These are phyloP conservation scores for Triangularia verruculosa DNA, from an alignment of 2,329 filamentous ascomycete species.

Conservation along the genomic window DNA sequence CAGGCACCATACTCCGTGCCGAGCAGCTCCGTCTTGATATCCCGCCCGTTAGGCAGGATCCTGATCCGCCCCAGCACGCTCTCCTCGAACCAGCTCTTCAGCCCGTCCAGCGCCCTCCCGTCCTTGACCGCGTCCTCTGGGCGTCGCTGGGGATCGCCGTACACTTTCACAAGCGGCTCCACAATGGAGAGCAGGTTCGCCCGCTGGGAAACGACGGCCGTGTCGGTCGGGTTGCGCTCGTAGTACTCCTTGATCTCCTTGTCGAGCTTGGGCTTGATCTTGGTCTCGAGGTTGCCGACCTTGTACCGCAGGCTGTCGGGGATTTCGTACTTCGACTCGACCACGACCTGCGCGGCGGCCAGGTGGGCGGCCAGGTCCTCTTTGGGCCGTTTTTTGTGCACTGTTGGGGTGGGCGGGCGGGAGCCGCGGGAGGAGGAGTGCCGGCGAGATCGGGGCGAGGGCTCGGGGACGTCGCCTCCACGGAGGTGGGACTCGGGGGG, in stretches of 20 bases:
- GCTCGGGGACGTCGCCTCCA: neutral
- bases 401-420: too few relatives aligned
- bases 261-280: neutral
- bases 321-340: neutral
- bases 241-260: neutral
- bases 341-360: neutral
- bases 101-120: neutral
- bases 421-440: too few relatives aligned
- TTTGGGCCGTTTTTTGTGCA: neutral
- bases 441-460: too few relatives aligned
- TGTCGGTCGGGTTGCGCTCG: neutral
- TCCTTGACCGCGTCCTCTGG: neutral
- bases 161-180: neutral
- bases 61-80: neutral
- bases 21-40: neutral
- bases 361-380: neutral
- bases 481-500: neutral
- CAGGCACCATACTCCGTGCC: constrained; percentile 5
- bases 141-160: neutral
- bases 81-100: neutral
- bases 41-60: neutral
- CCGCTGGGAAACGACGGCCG: neutral
- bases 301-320: neutral
- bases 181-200: neutral
- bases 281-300: neutral